phyloP scores from a whole-genome alignment of 441 rosid species.

The Adansonia gregorii region DNA sequence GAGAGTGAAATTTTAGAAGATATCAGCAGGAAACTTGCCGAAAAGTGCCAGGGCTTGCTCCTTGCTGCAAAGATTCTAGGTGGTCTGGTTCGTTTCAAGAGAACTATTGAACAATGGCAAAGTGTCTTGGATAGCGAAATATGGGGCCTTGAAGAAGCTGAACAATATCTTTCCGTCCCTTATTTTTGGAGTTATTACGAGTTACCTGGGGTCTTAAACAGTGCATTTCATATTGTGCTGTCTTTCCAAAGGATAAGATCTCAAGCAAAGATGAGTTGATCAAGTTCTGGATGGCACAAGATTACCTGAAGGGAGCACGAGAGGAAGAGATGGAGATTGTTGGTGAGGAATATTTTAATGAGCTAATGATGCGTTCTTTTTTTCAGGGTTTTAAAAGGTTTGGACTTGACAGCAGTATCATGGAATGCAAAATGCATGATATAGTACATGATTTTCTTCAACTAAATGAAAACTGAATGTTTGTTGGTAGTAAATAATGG shows the following conservation, averaged over 20 bases:
- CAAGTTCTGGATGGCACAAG: conserved; percentile 29
- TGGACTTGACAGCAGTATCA: background rate
- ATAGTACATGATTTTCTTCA: conserved; percentile 23
- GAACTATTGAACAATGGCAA: conserved; percentile 15
- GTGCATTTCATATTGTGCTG: conserved; percentile 1
- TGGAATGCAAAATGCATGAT: conserved; percentile 30
- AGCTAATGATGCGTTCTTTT: conserved; percentile 16
- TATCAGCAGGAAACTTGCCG: background rate
- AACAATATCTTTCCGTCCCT: background rate
- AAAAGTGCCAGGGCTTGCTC: background rate
- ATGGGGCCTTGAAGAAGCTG: background rate
- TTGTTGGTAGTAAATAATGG: background rate
- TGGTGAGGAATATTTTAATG: conserved; percentile 17
- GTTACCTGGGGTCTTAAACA: background rate
- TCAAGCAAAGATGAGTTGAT: background rate
- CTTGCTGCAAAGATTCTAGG: conserved; percentile 11
- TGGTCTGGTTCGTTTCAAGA: conserved; percentile 14
- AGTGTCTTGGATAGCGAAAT: background rate
- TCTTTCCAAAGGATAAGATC: conserved; percentile 17
- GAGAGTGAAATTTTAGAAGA: background rate
- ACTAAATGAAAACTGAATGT: background rate
- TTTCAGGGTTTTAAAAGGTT: conserved; percentile 23
- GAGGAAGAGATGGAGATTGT: background rate
- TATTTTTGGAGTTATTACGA: background rate
- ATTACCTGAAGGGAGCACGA: background rate